These are phyloP conservation scores for Lyophyllum atratum DNA, from an alignment of 768 basidiomycete genomes.

Conservation along the genomic window DNA sequence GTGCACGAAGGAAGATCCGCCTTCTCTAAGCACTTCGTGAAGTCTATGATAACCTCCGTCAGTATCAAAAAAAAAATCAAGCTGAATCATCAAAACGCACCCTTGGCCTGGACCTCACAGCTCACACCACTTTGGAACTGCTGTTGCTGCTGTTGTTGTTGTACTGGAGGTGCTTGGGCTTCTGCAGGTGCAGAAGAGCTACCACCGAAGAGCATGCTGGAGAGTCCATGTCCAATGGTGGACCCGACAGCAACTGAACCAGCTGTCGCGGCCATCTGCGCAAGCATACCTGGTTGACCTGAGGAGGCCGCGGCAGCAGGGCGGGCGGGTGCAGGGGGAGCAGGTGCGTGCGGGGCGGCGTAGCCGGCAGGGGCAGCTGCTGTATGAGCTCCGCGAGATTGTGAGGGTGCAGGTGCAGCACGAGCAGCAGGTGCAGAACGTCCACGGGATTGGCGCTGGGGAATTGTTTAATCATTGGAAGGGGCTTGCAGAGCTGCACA, in stretches of 20 bases:
- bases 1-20: constrained; percentile 78
- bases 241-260: constrained; percentile 90
- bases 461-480: not conserved
- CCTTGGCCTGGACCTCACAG: constrained; percentile 84
- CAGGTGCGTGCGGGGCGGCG: constrained; percentile 38
- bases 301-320: constrained; percentile 42
- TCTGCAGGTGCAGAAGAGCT: constrained; percentile 45
- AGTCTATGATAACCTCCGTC: constrained; percentile 48
- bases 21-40: constrained; percentile 83
- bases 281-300: constrained; percentile 69
- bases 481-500: not conserved
- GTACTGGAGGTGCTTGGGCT: constrained; percentile 51
- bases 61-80: not conserved
- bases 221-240: constrained; percentile 87
- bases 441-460: constrained; percentile 77
- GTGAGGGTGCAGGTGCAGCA: constrained; percentile 45
- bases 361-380: constrained; percentile 54
- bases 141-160: constrained; percentile 41
- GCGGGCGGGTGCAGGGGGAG: constrained; percentile 42
- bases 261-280: constrained; percentile 88
- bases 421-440: constrained; percentile 61
- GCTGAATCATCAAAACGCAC: constrained; percentile 32
- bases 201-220: constrained; percentile 87
- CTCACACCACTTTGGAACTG: constrained; percentile 44
- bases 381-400: constrained; percentile 48